phyloP scores from a whole-genome alignment of 768 basidiomycete genomes.

The Tephrocybe sp. region DNA sequence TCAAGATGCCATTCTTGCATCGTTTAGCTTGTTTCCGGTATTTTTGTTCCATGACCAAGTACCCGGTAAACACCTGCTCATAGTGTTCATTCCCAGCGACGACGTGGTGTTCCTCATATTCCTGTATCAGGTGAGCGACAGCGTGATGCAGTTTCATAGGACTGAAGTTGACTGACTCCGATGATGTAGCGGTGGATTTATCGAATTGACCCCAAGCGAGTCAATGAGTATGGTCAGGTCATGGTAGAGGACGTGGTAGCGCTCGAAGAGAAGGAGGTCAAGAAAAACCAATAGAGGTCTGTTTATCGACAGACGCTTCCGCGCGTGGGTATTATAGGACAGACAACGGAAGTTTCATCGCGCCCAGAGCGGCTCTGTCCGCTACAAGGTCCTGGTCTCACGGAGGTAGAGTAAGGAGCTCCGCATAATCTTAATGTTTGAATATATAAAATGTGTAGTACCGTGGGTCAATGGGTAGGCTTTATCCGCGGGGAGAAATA shows the following conservation, averaged over 20 bases:
- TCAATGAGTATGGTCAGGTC: constrained; percentile 96
- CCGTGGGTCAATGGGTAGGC: constrained; percentile 13
- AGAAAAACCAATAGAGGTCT: constrained; percentile 48
- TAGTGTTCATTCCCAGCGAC: constrained; percentile 43
- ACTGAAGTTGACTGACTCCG: constrained; percentile 15
- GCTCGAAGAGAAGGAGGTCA: constrained; percentile 51
- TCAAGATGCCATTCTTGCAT: constrained; percentile 96
- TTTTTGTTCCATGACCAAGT: constrained; percentile 18
- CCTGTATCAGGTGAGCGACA: constrained; percentile 77
- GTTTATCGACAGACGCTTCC: neutral
- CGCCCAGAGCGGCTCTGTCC: constrained; percentile 5
- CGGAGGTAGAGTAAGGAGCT: constrained; percentile 21
- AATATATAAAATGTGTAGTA: constrained; percentile 18
- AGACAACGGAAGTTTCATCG: neutral
- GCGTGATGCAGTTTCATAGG: neutral
- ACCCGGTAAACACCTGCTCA: constrained; percentile 18
- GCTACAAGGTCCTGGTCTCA: constrained; percentile 14
- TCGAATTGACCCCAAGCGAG: constrained; percentile 88
- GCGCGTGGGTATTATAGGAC: neutral
- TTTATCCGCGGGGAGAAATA: constrained; percentile 13
- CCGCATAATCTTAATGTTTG: constrained; percentile 12
- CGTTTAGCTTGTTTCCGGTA: constrained; percentile 82
- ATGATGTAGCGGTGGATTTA: constrained; percentile 88
- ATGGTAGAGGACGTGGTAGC: constrained; percentile 44
- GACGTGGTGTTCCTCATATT: constrained; percentile 91